Base-by-base conservation (phyloP, 73 alveolate species). In the Paramecium sonneborni region DNA sequence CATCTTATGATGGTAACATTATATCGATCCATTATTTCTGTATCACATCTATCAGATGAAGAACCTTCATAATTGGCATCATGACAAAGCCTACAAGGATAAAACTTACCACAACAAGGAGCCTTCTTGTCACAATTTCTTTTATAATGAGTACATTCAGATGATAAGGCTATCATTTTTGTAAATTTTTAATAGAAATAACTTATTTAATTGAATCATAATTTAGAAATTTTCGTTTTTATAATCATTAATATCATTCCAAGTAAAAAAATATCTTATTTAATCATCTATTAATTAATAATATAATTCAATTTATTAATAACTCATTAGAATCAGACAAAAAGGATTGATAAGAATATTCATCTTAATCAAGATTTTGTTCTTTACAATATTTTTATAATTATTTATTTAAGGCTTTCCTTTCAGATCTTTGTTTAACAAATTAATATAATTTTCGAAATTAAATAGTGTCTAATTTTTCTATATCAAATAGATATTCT, bases 1-100 rank as follows among this genome's bases (percentile, higher is more conserved):
- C 99, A 96, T 70, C 91, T 93, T 28, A 96, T 79, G n/a, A 37
- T 82, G 39, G 52, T 21, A 0, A 93, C 95, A 21, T 93, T 93
- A 72, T 76, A 93, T 82, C 98, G 62, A 58, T 95, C 93, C 92
- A 96, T 87, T 38, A 85, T 23, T 85, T 96, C 97, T 55, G 39
- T 68, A 57, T 94, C 89, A 72, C 96, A 94, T 84, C 74, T 28
- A 46, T 79, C 18, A 28, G 94, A 93, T 32, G 76, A 93, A 46
- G 94, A 92, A 20, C 86, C 85, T 23, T 86, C 28, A 93, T 95
- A 90, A 24, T 69, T 93, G 26, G 94, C 95, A 86, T 96, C 97
- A 92, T 96, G 99, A 86, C 99, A 96, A 35, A 94, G 62, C 48
- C 97, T 94, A 84, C 98, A 96, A 14, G 97, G 85, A 79, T 93